Percentiles rank a stretch among this genome's conserved stretches.
These are phyloP conservation scores for Peronospora destructor DNA, from an alignment of 352 stramenopile species.

Conservation along the genomic window DNA sequence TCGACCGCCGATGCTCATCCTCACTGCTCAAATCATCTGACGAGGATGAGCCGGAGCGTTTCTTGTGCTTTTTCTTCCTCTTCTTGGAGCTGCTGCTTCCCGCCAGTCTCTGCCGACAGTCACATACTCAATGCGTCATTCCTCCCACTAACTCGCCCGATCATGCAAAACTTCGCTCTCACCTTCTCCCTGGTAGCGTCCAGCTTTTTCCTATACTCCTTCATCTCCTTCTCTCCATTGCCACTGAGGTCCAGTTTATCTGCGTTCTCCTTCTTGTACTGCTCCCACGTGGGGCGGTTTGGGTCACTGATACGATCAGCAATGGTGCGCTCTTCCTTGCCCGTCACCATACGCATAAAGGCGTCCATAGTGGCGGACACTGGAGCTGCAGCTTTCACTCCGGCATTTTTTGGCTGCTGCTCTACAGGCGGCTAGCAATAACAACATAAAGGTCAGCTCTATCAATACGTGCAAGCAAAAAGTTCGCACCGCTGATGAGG, in stretches of 20 bases:
- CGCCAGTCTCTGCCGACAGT: slow-evolving; percentile 38
- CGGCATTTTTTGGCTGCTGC: slow-evolving; percentile 18
- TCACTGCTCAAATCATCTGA: slow-evolving; percentile 48
- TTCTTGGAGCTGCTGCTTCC: slow-evolving; percentile 71
- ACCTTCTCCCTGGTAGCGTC: slow-evolving; percentile 88
- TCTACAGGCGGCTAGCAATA: slow-evolving; percentile 14
- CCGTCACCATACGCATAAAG: slow-evolving; percentile 90
- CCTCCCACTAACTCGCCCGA: not conserved
- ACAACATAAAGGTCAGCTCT: not conserved
- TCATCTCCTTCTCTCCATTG: slow-evolving; percentile 90
- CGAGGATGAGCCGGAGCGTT: slow-evolving; percentile 49
- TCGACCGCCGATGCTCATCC: slow-evolving; percentile 38
- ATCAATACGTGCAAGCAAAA: not conserved
- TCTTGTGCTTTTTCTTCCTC: slow-evolving; percentile 76
- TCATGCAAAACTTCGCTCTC: not conserved
- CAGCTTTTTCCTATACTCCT: slow-evolving; percentile 89
- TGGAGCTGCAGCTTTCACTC: slow-evolving; percentile 3
- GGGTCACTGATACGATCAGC: slow-evolving; percentile 89
- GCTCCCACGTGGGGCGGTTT: slow-evolving; percentile 93
- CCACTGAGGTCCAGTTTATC: slow-evolving; percentile 88
- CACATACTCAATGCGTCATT: slow-evolving; percentile 5
- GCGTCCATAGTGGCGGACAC: slow-evolving; percentile 88
- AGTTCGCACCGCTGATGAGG: slow-evolving; percentile 25
- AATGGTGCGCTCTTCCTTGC: slow-evolving; percentile 91
- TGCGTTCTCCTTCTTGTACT: slow-evolving; percentile 94